Evolutionary conservation across 768 basidiomycete genomes (phyloP), one percentile per base, ranked within the genome.

Genomic region (Termitomyces sp.): DNA sequence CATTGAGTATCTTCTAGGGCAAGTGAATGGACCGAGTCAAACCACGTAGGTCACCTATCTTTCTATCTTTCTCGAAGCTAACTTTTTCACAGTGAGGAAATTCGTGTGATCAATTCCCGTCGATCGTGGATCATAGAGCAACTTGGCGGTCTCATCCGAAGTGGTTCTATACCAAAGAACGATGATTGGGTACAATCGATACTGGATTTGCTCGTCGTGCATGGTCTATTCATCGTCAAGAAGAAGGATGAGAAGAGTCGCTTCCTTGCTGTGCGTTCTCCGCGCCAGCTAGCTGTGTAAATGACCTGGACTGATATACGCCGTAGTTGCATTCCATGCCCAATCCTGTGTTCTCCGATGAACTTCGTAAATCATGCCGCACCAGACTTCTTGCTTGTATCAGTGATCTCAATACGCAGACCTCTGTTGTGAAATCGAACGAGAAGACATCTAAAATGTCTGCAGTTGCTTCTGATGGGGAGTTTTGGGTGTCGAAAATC

Each of bases 101-200:
- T 75, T 38, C 72, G 76, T 52, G 72, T 72, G 12, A 72, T 83
- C 26, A 82, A 84, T 58, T 75, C 80, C 3, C 80, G 86, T 56
- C 76, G 94, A 56, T 69, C 71, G 28, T 99, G 96, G 96, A 83
- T 92, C 33, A 79, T 90, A 50, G 94, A 97, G 48, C 96, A 98
- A 71, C 76, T 97, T 20, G 77, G 81, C 14, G 79, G 83, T 4
- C 82, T 97, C 32, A 75, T 95, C 61, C 86, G 87, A 43, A 94
- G 93, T 66, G 83, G 85, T 13, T 80, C 84, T 1, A 81, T 95
- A 48, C 90, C 88, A 4, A 94, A 91, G 67, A 78, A 80, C 44
- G 94, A 96, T 67, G 77, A 77, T 36, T 94, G 92, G 86, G 76
- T 95, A 20, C 77, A 80, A 56, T 73, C 77, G 12, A 73, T 94